These are phyloP conservation scores for Alternaria brassicicola DNA, from an alignment of 2,329 filamentous ascomycete species.

Conservation along the genomic window DNA sequence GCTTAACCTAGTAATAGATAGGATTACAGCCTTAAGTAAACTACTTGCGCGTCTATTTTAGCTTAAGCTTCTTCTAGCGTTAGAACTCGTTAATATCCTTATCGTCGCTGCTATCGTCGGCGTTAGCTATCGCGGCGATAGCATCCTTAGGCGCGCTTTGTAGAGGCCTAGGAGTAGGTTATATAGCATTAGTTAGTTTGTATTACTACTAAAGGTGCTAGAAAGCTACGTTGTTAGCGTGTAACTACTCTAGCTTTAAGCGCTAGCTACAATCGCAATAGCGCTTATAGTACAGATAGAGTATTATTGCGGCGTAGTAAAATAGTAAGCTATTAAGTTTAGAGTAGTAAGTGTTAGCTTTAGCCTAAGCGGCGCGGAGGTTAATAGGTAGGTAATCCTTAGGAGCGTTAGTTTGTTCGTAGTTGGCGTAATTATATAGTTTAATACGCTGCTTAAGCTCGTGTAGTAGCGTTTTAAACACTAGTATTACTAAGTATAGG, in stretches of 20 bases:
- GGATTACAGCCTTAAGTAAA: background rate
- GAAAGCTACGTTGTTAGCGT: background rate
- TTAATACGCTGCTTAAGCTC: background rate
- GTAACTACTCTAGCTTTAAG: conserved; percentile 3
- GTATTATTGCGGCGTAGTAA: background rate
- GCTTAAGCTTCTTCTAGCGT: conserved; percentile 4
- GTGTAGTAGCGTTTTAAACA: background rate
- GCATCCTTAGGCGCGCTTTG: conserved; percentile 1
- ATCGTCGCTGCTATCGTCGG: conserved; percentile 2
- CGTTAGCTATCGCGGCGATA: conserved; percentile 1
- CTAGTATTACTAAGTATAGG: background rate
- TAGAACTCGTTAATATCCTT: conserved; percentile 4
- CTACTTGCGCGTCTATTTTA: conserved; percentile 3
- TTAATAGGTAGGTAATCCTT: background rate
- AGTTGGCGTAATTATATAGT: background rate
- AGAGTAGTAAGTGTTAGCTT: background rate
- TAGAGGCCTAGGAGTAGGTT: background rate
- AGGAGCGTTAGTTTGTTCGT: background rate
- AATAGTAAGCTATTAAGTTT: background rate
- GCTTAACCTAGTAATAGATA: background rate
- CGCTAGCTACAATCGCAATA: background rate
- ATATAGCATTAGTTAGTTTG: background rate
- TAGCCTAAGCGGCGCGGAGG: background rate
- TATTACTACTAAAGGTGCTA: conserved; percentile 2
- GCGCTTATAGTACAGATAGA: background rate